phyloP scores from a whole-genome alignment of 306 rosid genomes.

The Clitoria ternatea region DNA sequence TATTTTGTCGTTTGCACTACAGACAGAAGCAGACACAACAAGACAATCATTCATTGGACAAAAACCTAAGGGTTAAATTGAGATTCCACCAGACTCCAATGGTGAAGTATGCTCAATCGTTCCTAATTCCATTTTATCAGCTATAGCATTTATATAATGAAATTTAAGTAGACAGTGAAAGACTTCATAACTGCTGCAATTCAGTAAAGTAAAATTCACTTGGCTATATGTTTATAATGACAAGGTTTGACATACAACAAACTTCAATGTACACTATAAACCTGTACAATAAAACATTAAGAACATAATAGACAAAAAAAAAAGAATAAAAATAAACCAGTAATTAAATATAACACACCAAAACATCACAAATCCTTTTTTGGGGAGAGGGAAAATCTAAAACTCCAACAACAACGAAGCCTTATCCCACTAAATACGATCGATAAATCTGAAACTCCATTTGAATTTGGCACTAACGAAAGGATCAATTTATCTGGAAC shows the following conservation, averaged over 20 bases:
- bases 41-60: not conserved
- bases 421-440: too few relatives aligned
- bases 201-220: not conserved
- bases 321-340: not conserved
- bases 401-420: too few relatives aligned
- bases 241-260: not conserved
- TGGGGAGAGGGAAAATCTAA: not conserved
- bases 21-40: constrained; percentile 3
- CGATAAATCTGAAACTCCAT: constrained; percentile 10
- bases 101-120: not conserved
- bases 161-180: not conserved
- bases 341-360: not conserved
- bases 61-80: not conserved
- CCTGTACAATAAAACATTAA: not conserved
- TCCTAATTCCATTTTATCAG: not conserved
- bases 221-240: not conserved
- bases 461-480: not conserved
- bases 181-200: not conserved
- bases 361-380: not conserved
- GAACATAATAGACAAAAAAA: not conserved
- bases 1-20: not conserved
- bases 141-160: not conserved
- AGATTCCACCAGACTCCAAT: constrained; percentile 5
- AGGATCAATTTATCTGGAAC: not conserved
- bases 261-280: not conserved